These are phyloP conservation scores for Periconia sp. DNA, from an alignment of 2,329 filamentous ascomycete species.

Conservation along the genomic window DNA sequence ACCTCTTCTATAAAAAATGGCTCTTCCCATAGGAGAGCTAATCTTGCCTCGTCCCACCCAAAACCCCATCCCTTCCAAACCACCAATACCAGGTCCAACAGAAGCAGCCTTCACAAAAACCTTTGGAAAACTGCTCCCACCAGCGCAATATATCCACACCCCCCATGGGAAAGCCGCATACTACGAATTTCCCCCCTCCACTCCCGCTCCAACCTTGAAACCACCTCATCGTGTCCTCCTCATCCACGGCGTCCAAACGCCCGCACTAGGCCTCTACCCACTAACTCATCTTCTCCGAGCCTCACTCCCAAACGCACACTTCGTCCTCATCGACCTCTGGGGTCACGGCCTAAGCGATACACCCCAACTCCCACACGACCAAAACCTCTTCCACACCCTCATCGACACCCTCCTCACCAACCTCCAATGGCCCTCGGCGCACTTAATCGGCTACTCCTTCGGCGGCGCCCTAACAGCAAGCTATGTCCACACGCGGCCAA, in stretches of 20 bases:
- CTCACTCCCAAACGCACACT: conserved; percentile 40
- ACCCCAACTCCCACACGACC: conserved; percentile 46
- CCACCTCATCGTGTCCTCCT: conserved; percentile 43
- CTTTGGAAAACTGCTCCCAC: conserved; percentile 46
- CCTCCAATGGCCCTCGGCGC: conserved; percentile 47
- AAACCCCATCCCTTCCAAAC: not conserved
- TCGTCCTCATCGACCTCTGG: conserved; percentile 55
- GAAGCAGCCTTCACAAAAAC: conserved; percentile 40
- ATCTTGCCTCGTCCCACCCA: not conserved
- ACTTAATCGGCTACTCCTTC: conserved; percentile 56
- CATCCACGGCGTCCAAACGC: conserved; percentile 56
- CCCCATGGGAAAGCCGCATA: conserved; percentile 44
- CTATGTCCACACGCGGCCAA: conserved; percentile 40
- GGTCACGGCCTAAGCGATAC: conserved; percentile 58
- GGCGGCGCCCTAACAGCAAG: conserved; percentile 46
- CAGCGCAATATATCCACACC: conserved; percentile 38
- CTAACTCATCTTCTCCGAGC: conserved; percentile 42
- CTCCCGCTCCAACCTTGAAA: not conserved
- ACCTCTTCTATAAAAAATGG: not conserved
- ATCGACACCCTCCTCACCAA: conserved; percentile 45
- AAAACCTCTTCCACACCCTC: conserved; percentile 47
- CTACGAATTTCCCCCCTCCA: conserved; percentile 24
- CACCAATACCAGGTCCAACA: conserved; percentile 38
- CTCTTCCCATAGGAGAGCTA: not conserved
- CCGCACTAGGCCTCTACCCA: conserved; percentile 52